Base-by-base conservation (phyloP, 164 flowering plant genomes). In the Cinnamomum micranthum region DNA sequence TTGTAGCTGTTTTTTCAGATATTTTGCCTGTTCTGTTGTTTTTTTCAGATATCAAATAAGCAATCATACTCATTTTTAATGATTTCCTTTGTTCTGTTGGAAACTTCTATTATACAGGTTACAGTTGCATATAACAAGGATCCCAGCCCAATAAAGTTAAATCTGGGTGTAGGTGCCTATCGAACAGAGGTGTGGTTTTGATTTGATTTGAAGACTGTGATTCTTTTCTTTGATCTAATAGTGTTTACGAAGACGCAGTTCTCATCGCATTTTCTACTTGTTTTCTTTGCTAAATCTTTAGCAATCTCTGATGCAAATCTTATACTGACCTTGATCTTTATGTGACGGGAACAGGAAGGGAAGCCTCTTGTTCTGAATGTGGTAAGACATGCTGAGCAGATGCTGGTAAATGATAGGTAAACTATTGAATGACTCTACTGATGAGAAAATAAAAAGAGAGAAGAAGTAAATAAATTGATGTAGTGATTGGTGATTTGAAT, bases 131-230 rank as follows among this genome's bases (percentile, higher is more conserved):
- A 88, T 55, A 96, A 96, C 85, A 96, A 94, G 79, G 99, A 96
- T 80, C 86, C 88, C 1, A 94, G 98, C 74, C 97, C 99, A 0
- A 69, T 84, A 13, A 94, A 94, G 86, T 73, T 96, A 84, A 96
- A 96, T 81, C 87, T 96, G 86, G 99, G 99, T 20, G 99, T 96
- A 10, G 99, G 99, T 27, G 99, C 99, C 73, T 96, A 96, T 80
- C 85, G 99, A 74, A 96, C 99, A 9, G 98, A 96, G 94, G 98
- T 92, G 17, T 50, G 52, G 79, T 77, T 31, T 31, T 31, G 6
- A 31, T 60, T 68, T 71, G 24, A 64, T 60, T 68, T 71, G 25
- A 64, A 64, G 15, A 13, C n/a, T 22, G 3, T n/a, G 13, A 64
- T n/a, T 64, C 4, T 64, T 64, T 22, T 7, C 67, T 64, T 12